Conservation (phyloP, 139 green algal genomes). For the Closterium sp. region DNA sequence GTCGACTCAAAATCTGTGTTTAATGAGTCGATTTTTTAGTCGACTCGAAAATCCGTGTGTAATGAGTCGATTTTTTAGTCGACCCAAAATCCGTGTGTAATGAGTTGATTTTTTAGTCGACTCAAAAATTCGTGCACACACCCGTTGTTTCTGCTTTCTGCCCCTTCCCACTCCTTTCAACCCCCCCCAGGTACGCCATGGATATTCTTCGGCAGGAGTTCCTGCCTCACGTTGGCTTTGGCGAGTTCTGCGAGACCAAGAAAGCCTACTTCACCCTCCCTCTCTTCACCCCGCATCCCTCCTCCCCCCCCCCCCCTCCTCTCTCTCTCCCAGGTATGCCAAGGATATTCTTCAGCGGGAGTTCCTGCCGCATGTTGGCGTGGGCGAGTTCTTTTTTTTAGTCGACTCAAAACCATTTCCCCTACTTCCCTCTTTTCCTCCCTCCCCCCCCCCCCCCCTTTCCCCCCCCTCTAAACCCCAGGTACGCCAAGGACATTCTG, state of each 20-base stretch:
- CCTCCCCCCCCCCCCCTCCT: not conserved
- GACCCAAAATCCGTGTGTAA: too few relatives aligned
- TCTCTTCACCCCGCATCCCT: too few relatives aligned
- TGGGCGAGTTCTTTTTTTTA: constrained; percentile 48
- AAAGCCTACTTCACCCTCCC: not conserved
- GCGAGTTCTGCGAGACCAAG: constrained; percentile 2
- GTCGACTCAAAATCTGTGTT: too few relatives aligned
- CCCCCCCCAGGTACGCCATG: constrained; percentile 29
- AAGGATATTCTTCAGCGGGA: constrained; percentile 63
- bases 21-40: too few relatives aligned
- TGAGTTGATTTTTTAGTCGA: too few relatives aligned
- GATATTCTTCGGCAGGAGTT: constrained; percentile 61
- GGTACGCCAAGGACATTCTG: constrained; percentile 62
- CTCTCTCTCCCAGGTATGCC: constrained; percentile 43
- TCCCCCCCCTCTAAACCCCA: not conserved
- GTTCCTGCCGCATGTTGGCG: constrained; percentile 60
- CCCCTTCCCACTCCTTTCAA: not conserved
- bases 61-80: too few relatives aligned
- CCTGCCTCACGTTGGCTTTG: constrained; percentile 49
- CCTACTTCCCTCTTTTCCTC: not conserved
- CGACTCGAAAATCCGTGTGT: too few relatives aligned
- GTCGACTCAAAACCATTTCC: not conserved
- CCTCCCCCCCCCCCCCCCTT: not conserved
- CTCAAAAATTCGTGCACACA: too few relatives aligned
- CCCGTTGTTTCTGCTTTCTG: not conserved